phyloP scores from a whole-genome alignment of 2,329 filamentous ascomycete species.

The Penicillium sclerotiorum region DNA sequence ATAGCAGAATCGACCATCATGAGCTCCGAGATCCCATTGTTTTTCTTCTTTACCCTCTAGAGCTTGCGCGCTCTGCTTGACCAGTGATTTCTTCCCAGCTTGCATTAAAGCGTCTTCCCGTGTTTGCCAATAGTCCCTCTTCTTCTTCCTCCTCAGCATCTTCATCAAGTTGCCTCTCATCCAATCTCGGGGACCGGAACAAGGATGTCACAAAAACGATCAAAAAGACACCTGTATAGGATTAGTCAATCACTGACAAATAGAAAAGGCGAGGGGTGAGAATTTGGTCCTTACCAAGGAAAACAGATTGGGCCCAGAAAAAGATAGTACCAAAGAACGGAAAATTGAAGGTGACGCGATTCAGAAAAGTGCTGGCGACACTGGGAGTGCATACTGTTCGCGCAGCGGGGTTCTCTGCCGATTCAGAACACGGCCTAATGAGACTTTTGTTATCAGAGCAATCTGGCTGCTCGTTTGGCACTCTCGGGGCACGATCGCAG shows the following conservation, averaged over 20 bases:
- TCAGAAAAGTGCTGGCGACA: conserved; percentile 88
- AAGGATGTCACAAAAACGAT: conserved; percentile 77
- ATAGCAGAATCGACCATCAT: not conserved
- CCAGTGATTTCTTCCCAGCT: conserved; percentile 88
- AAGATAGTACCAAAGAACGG: conserved; percentile 90
- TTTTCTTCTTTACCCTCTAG: not conserved
- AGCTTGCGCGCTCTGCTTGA: conserved; percentile 37
- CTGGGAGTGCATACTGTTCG: conserved; percentile 85
- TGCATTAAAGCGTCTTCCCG: conserved; percentile 77
- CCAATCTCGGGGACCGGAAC: conserved; percentile 76
- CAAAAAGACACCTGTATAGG: conserved; percentile 66
- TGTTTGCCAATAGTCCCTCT: conserved; percentile 84
- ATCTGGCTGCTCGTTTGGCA: conserved; percentile 69
- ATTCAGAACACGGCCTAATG: conserved; percentile 80
- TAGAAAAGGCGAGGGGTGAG: no score
- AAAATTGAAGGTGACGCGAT: conserved; percentile 89
- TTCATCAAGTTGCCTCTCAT: conserved; percentile 77
- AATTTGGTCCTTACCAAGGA: conserved; percentile 60
- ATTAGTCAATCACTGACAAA: not conserved
- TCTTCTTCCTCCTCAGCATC: conserved; percentile 92
- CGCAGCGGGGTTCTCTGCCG: conserved; percentile 69
- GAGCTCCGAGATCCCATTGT: not conserved
- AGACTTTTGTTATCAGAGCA: conserved; percentile 69
- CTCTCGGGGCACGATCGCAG: conserved; percentile 71
- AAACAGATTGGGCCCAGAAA: conserved; percentile 96